Evolutionary conservation across 2,329 filamentous ascomycete genomes (phyloP), one percentile per base, ranked within the genome.

Genomic region (Colletotrichum sp.): DNA sequence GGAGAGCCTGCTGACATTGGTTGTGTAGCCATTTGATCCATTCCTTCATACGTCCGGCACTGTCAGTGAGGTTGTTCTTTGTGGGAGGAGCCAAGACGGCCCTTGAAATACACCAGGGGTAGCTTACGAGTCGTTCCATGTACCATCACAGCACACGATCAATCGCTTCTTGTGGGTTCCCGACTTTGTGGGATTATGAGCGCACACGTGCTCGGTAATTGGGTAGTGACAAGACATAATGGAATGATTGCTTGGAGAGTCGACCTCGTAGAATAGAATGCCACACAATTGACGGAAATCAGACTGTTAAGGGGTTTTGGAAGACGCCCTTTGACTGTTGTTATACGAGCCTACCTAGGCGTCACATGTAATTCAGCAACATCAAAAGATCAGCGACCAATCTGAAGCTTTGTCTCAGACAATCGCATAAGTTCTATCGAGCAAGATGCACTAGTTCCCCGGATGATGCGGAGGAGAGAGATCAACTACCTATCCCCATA

Each of bases 81-180:
- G 10, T 13, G 43, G 2, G 1, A 13, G n/a, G n/a, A 7, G 12
- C n/a, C 6, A 21, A 52, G 6, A 52, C 0, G 18, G 43, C 4
- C 2, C 12, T n/a, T n/a, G 4, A 0, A 30, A 34, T 12, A n/a
- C n/a, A 0, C 6, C 7, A 21, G 58, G 5, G 10, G 8, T 52
- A 13, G n/a, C 43, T 76, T 70, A 78, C 74, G 78, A 75, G 63
- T 78, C 77, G 69, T 83, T 83, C 83, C 82, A 84, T 18, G 83
- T 84, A 14, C 83, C 84, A 75, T 85, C 84, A 59, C 83, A 85
- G 74, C 83, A 85, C 48, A 84, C 79, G 56, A 84, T 73, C 10
- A 82, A 66, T 1, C 80, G 78, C 55, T 81, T 82, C 7, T 55
- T 64, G 56, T 77, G 34, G 12, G 66, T 52, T 13, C 43, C 43